Evolutionary conservation across 2,329 filamentous ascomycete species (phyloP), one percentile per base, ranked within the genome.

Genomic region (Gyromitra esculenta): DNA sequence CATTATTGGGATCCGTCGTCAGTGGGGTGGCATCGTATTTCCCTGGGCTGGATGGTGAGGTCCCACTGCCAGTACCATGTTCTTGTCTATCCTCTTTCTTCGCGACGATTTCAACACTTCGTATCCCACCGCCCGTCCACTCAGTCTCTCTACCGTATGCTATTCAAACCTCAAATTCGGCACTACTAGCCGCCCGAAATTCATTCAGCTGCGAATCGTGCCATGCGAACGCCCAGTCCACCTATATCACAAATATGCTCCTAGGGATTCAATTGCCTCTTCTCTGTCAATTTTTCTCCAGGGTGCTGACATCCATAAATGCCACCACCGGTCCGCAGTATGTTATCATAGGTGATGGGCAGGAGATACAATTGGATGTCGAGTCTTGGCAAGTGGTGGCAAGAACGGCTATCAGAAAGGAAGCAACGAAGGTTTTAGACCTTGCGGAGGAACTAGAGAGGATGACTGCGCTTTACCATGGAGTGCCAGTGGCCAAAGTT

Each of bases 191-290:
- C 8, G 48, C 69, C 39, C 57, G 56, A 8, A 43, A 50, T 37
- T 66, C 69, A 37, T 45, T 74, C 25, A 57, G 21, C 6, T 78
- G 77, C 45, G 63, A 56, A 15, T 71, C 66, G 13, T 78, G 77
- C 31, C 74, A 75, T 48, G 63, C 57, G 11, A 59, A 60, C 6
- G 15, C 62, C 11, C 69, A 78, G 25, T 56, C 45, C n/a, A 71
- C 65, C 35, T 78, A 76, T 54, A 75, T 77, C 15, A 65, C 68
- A 37, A 70, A 70, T 50, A 78, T 78, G 74, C 18, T 77, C 39
- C 65, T 78, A 8, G 77, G 77, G 6, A 76, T 75, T 21, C 60
- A 77, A 13, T 25, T 77, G 11, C 77, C 77, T 0, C 64, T 77
- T 39, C 65, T 78, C 31, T 75, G 66, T 45, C 66, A 52, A 21